Evolutionary conservation across 2,329 filamentous ascomycete species (phyloP).

Genomic region (Pseudocercospora fuligena): DNA sequence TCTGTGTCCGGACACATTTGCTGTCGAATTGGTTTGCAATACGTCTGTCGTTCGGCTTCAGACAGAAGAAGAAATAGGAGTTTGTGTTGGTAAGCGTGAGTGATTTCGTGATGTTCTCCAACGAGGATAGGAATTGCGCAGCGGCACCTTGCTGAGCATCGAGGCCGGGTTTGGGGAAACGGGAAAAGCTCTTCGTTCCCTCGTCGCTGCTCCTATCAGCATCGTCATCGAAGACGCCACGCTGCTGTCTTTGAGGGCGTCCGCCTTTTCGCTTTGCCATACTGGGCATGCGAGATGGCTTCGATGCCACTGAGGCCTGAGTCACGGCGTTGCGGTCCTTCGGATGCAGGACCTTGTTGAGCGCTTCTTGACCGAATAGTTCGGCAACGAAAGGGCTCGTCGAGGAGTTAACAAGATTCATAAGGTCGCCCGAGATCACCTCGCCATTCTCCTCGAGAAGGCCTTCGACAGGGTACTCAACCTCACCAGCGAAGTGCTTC

Average conservation of each 20-base stretch:
- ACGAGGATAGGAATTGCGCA: constrained; percentile 84
- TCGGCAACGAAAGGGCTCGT: constrained; percentile 87
- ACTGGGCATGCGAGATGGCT: constrained; percentile 88
- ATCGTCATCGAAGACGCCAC: constrained; percentile 49
- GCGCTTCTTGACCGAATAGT: constrained; percentile 92
- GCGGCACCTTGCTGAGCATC: constrained; percentile 79
- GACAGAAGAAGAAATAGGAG: constrained; percentile 92
- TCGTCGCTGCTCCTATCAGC: constrained; percentile 45
- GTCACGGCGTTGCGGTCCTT: constrained; percentile 88
- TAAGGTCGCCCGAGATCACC: constrained; percentile 90
- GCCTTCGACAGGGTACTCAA: constrained; percentile 87
- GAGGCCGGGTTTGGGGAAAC: constrained; percentile 44
- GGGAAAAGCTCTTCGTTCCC: constrained; percentile 42
- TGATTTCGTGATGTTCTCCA: constrained; percentile 90
- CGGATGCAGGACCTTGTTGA: constrained; percentile 92
- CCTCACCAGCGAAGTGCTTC: constrained; percentile 93
- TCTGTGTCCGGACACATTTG: constrained; percentile 93
- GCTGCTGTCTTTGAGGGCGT: constrained; percentile 50
- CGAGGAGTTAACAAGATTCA: constrained; percentile 88
- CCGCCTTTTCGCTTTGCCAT: constrained; percentile 81
- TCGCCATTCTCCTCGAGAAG: constrained; percentile 95
- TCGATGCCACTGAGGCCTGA: constrained; percentile 95
- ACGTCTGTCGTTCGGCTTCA: constrained; percentile 94
- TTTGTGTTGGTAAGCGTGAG: constrained; percentile 83
- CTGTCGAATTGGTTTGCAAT: constrained; percentile 99